phyloP scores from a whole-genome alignment of 768 basidiomycete species.

The Lanmaoa pseudosensibilis region DNA sequence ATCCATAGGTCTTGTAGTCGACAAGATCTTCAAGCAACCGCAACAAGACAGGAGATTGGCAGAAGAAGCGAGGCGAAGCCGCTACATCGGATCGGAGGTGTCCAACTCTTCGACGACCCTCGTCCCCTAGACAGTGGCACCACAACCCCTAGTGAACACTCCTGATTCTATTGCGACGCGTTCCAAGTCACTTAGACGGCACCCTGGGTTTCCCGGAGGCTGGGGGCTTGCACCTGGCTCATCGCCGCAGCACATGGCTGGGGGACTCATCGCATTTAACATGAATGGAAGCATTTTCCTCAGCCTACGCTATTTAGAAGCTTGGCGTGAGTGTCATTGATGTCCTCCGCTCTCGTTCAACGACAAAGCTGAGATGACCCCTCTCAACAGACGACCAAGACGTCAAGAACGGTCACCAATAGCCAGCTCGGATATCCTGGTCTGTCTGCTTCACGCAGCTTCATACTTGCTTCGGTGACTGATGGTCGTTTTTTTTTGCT shows the following conservation, averaged over 20 bases:
- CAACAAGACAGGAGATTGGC: constrained; percentile 61
- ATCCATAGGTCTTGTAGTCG: constrained; percentile 52
- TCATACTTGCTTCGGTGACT: background rate
- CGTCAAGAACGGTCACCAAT: constrained; percentile 51
- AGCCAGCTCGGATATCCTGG: constrained; percentile 81
- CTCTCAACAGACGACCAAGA: constrained; percentile 63
- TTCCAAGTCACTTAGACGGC: constrained; percentile 22
- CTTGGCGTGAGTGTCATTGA: constrained; percentile 70
- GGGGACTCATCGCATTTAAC: constrained; percentile 92
- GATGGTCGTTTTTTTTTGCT: background rate
- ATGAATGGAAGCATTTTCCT: constrained; percentile 84
- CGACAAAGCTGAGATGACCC: background rate
- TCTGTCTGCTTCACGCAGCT: constrained; percentile 28
- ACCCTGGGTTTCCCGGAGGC: constrained; percentile 22
- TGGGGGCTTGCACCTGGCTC: constrained; percentile 21
- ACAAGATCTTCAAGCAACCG: constrained; percentile 86
- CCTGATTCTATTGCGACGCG: constrained; percentile 8
- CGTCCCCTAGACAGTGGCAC: constrained; percentile 13
- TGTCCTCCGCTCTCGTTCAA: background rate
- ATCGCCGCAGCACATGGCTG: constrained; percentile 46
- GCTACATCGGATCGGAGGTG: constrained; percentile 22
- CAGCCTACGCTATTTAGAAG: constrained; percentile 81
- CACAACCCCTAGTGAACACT: constrained; percentile 7
- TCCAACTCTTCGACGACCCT: constrained; percentile 5
- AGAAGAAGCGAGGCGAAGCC: constrained; percentile 41